A percentile compares a stretch with the other conserved stretches of the same genome.
phyloP scores from a whole-genome alignment of 1,284 basidiomycete species.

The Lignosus rhinocerotis region DNA sequence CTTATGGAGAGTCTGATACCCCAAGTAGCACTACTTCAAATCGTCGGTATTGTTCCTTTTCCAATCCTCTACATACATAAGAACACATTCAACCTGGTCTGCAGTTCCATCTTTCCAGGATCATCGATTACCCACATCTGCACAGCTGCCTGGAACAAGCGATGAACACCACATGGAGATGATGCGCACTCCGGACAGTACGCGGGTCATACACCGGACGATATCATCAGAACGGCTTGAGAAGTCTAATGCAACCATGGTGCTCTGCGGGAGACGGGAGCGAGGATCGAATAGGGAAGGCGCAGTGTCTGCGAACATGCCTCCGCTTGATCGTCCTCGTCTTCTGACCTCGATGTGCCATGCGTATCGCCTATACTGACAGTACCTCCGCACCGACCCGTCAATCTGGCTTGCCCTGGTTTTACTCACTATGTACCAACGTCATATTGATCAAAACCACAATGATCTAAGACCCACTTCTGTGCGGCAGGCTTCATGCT shows the following conservation, averaged over 20 bases:
- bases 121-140: not conserved
- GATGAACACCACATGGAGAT: not conserved
- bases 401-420: not conserved
- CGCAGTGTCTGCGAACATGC: not conserved
- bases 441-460: not conserved
- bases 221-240: not conserved
- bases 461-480: not conserved
- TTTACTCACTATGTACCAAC: not conserved
- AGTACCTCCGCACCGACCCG: not conserved
- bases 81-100: too few relatives aligned
- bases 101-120: not conserved
- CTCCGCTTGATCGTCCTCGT: not conserved
- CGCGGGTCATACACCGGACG: not conserved
- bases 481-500: not conserved
- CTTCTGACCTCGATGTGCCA: not conserved
- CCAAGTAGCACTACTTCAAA: too few relatives aligned
- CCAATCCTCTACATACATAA: not conserved
- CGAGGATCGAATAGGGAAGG: not conserved
- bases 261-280: not conserved
- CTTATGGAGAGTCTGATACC: too few relatives aligned
- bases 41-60: not conserved
- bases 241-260: not conserved
- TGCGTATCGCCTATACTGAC: not conserved
- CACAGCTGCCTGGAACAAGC: not conserved
- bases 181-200: not conserved